phyloP scores from a whole-genome alignment of 2,329 filamentous ascomycete species.

The Rhynchosporium secalis region DNA sequence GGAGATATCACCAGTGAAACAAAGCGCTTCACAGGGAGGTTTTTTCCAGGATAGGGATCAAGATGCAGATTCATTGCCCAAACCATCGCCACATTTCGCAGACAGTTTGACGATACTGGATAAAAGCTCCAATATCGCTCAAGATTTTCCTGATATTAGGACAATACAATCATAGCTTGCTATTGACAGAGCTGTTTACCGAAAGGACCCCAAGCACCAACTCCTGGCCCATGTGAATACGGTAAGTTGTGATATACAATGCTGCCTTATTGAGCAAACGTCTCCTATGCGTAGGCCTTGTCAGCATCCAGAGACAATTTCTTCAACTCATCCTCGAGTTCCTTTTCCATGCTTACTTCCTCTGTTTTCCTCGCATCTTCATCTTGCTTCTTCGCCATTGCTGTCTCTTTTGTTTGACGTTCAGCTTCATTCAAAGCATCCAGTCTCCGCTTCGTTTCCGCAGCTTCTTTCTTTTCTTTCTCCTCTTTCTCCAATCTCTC shows the following conservation, averaged over 20 bases:
- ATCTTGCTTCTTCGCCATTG: constrained; percentile 19
- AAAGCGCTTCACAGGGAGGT: constrained; percentile 11
- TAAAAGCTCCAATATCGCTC: constrained; percentile 19
- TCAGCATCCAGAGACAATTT: constrained; percentile 32
- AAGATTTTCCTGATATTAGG: constrained; percentile 27
- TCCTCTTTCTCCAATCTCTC: constrained; percentile 34
- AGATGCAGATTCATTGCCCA: constrained; percentile 6
- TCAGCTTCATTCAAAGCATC: constrained; percentile 35
- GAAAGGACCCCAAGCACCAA: constrained; percentile 21
- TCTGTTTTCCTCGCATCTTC: constrained; percentile 16
- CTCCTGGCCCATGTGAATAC: constrained; percentile 15
- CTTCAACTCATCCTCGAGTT: constrained; percentile 28
- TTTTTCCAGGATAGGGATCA: constrained; percentile 20
- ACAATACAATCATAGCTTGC: constrained; percentile 29
- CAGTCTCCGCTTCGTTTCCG: constrained; percentile 36
- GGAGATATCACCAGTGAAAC: constrained; percentile 3
- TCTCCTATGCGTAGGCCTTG: constrained; percentile 8
- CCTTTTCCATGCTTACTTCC: constrained; percentile 18
- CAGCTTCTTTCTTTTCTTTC: constrained; percentile 35
- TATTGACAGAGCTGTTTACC: constrained; percentile 18
- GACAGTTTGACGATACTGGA: constrained; percentile 20
- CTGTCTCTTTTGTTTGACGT: constrained; percentile 26
- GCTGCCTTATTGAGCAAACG: background rate
- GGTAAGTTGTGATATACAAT: background rate
- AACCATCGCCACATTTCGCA: constrained; percentile 22